Evolutionary conservation across 2,329 filamentous ascomycete genomes (phyloP).

Genomic region (Ceratocystis destructans): DNA sequence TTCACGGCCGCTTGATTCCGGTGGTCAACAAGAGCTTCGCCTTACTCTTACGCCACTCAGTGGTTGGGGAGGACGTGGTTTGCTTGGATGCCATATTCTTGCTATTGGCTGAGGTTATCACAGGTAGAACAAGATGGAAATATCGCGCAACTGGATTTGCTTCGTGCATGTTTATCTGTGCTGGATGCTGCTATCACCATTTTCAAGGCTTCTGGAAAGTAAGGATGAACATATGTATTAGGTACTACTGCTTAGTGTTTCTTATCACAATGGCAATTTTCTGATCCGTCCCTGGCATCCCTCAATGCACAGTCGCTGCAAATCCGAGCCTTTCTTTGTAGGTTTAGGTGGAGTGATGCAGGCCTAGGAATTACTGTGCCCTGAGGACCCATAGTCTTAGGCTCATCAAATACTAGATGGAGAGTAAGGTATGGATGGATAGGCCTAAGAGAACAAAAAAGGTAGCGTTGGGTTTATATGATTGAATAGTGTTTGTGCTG

Average conservation of each 20-base stretch:
- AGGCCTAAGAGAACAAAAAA: neutral
- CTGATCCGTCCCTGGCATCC: conserved; percentile 1
- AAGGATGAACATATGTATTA: neutral
- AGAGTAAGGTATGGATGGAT: neutral
- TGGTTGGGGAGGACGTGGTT: conserved; percentile 80
- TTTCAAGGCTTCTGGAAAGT: neutral
- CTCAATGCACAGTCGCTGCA: neutral
- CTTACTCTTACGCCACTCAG: conserved; percentile 61
- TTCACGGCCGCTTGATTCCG: conserved; percentile 34
- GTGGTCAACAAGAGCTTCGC: conserved; percentile 43
- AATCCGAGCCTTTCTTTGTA: neutral
- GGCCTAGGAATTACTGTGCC: neutral
- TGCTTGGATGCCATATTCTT: conserved; percentile 81
- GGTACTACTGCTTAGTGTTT: neutral
- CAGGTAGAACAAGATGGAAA: neutral
- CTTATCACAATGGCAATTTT: neutral
- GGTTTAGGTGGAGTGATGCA: conserved; percentile 3
- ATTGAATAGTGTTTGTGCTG: neutral
- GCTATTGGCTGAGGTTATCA: conserved; percentile 35
- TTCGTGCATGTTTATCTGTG: neutral
- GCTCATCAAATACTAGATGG: neutral
- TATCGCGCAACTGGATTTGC: neutral
- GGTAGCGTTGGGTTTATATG: neutral
- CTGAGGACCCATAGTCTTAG: conserved; percentile 2
- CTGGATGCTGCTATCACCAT: neutral